A percentile compares a stretch with the other conserved stretches of the same genome.
These are phyloP conservation scores for Ettlia oleoabundans DNA, from an alignment of 139 green algal genomes.

Conservation along the genomic window DNA sequence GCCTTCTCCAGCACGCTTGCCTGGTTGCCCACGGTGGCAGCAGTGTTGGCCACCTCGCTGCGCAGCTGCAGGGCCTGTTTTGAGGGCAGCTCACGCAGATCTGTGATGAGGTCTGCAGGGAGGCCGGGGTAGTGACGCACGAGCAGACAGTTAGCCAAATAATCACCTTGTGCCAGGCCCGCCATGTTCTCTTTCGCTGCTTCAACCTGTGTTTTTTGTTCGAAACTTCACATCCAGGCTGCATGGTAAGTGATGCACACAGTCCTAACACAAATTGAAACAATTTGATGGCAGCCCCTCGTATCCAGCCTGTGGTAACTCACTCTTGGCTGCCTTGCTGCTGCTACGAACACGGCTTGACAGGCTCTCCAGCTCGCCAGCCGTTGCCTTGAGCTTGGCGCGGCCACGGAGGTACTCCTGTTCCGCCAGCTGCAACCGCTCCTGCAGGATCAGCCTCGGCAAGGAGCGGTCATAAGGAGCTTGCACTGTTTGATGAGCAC, in stretches of 20 bases:
- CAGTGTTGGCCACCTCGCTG: slow-evolving; percentile 37
- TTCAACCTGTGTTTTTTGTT: no score
- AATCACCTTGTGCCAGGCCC: neutral
- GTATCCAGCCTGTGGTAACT: no score
- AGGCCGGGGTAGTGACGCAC: neutral
- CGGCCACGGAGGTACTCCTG: slow-evolving; percentile 46
- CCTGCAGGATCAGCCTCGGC: neutral
- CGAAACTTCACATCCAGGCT: no score
- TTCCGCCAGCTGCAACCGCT: slow-evolving; percentile 34
- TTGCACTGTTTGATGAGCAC: no score
- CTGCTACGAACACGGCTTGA: slow-evolving; percentile 15
- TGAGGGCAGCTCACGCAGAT: slow-evolving; percentile 49
- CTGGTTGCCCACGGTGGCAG: neutral
- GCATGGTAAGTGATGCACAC: no score
- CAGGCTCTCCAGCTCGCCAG: slow-evolving; percentile 44
- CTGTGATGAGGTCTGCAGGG: slow-evolving; percentile 24
- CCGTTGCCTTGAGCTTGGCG: slow-evolving; percentile 40
- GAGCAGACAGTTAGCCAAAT: neutral
- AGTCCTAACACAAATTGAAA: no score
- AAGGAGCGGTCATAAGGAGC: no score
- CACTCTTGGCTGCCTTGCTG: slow-evolving; percentile 24
- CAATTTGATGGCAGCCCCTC: no score
- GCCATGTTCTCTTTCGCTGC: no score
- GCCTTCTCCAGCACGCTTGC: neutral
- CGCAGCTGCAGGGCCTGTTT: slow-evolving; percentile 51